Percentiles rank a stretch among this genome's conserved stretches.
These are phyloP conservation scores for Pholiota conissans DNA, from an alignment of 768 basidiomycete species.

Conservation along the genomic window DNA sequence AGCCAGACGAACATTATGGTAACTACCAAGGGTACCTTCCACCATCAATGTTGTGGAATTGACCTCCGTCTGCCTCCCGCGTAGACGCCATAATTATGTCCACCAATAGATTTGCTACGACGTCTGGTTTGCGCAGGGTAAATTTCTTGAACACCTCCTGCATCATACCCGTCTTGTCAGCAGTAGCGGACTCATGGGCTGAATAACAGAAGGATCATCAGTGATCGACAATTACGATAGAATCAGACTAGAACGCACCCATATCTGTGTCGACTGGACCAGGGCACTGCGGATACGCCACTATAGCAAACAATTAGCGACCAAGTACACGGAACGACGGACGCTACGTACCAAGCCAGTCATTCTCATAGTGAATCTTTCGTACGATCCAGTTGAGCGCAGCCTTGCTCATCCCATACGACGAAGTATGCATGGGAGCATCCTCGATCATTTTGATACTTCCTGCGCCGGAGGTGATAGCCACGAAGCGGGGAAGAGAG, in stretches of 20 bases:
- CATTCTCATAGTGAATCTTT: too few species aligned
- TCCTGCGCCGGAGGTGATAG: neutral
- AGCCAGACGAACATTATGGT: too few species aligned
- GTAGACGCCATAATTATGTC: slow-evolving; percentile 37
- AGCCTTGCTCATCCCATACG: too few species aligned
- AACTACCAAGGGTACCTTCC: neutral
- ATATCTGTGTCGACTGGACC: neutral
- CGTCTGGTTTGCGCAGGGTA: slow-evolving; percentile 31
- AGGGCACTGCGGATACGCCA: neutral
- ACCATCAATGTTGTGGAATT: neutral
- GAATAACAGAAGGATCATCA: neutral
- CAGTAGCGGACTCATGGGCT: neutral
- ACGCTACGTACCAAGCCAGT: neutral
- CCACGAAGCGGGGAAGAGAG: neutral
- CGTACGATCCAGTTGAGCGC: too few species aligned
- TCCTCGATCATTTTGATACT: neutral
- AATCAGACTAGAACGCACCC: neutral
- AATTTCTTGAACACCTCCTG: slow-evolving; percentile 19
- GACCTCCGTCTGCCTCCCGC: slow-evolving; percentile 6
- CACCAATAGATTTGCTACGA: slow-evolving; percentile 36
- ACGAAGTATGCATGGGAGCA: neutral
- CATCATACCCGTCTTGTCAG: neutral
- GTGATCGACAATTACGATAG: neutral
- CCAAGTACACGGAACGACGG: too few species aligned
- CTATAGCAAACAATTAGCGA: neutral